Evolutionary conservation across 2,329 filamentous ascomycete genomes (phyloP).

Genomic region (Metarhizium humberi): DNA sequence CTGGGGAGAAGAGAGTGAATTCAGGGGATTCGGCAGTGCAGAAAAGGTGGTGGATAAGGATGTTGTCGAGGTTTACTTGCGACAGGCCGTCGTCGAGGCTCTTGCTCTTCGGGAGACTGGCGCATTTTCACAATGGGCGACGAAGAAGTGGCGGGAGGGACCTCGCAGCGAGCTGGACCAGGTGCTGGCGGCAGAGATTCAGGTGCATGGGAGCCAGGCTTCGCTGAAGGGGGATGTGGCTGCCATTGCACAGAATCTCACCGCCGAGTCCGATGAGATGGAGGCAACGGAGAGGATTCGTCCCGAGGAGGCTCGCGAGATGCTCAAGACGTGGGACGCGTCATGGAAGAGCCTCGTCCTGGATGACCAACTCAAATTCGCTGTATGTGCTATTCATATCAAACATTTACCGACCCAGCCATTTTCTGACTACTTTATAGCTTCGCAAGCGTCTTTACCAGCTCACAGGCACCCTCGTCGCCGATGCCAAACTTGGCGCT

Average conservation of each 20-base stretch:
- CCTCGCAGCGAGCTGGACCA: conserved; percentile 23
- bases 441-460: conserved; percentile 73
- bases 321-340: conserved; percentile 37
- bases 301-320: conserved; percentile 29
- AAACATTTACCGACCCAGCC: conserved; percentile 1
- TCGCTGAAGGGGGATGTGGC: conserved; percentile 27
- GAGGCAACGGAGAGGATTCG: conserved; percentile 17
- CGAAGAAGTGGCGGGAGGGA: conserved; percentile 23
- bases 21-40: conserved; percentile 32
- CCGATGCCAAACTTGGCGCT: conserved; percentile 57
- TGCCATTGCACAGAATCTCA: conserved; percentile 23
- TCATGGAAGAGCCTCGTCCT: conserved; percentile 52
- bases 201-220: conserved; percentile 30
- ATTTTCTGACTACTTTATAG: conserved; percentile 33
- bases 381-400: conserved; percentile 42
- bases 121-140: conserved; percentile 19
- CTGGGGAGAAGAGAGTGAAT: conserved; percentile 37
- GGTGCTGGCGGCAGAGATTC: conserved; percentile 27
- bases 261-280: conserved; percentile 16
- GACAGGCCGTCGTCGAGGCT: conserved; percentile 44
- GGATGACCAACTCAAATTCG: conserved; percentile 58
- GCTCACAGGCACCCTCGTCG: conserved; percentile 66
- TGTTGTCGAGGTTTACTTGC: conserved; percentile 37
- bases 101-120: conserved; percentile 30
- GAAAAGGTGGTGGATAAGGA: conserved; percentile 31